Percentiles rank a stretch among this genome's conserved stretches.
Evolutionary conservation across 2,329 filamentous ascomycete genomes (phyloP).

Genomic region (Huntiella moniliformis): DNA sequence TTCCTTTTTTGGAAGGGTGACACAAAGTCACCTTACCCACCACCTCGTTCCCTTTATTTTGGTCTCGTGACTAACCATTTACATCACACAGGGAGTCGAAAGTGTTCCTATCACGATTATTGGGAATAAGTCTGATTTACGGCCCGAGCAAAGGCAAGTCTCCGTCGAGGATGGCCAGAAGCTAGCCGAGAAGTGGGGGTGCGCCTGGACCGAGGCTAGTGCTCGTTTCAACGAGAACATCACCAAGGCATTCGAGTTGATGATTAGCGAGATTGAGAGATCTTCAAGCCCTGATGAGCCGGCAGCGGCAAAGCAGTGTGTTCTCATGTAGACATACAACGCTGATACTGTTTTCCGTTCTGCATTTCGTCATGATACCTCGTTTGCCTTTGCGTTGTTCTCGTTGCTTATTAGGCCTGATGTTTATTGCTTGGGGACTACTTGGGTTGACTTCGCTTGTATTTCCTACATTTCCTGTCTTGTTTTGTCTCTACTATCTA

Average conservation of each 20-base stretch:
- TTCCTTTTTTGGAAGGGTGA: neutral
- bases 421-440: too few species aligned
- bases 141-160: slow-evolving; percentile 84
- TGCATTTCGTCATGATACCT: neutral
- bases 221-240: slow-evolving; percentile 93
- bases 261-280: slow-evolving; percentile 91
- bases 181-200: slow-evolving; percentile 70
- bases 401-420: too few species aligned
- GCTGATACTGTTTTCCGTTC: neutral
- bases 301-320: slow-evolving; percentile 61
- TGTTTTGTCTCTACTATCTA: too few species aligned
- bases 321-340: slow-evolving; percentile 49
- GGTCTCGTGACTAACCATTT: slow-evolving; percentile 1
- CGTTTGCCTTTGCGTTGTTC: too few species aligned
- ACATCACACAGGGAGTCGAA: slow-evolving; percentile 54
- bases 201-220: slow-evolving; percentile 86
- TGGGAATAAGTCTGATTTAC: slow-evolving; percentile 90
- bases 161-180: slow-evolving; percentile 68
- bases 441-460: too few species aligned
- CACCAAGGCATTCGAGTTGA: slow-evolving; percentile 73
- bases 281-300: slow-evolving; percentile 77
- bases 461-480: too few species aligned
- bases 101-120: slow-evolving; percentile 87
- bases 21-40: neutral
- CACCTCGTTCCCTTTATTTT: neutral